Conservation (phyloP, 805 yeast genomes). For the Vanderwaltozyma verrucispora region DNA sequence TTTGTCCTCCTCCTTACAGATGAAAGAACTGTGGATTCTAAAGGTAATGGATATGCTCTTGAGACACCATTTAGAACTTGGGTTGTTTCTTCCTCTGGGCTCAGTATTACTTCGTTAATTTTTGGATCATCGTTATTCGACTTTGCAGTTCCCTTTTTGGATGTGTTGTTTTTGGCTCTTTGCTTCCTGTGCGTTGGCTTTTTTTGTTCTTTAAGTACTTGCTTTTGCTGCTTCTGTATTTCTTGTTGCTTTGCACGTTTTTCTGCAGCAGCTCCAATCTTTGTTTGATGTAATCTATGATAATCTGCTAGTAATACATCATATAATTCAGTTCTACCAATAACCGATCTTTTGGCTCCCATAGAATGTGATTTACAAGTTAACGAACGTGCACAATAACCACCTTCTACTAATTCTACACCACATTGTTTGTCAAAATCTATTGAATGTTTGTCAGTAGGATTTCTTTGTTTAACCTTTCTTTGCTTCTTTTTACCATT, state of each 20-base stretch:
- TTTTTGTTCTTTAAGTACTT: constrained; percentile 20
- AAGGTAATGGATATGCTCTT: constrained; percentile 69
- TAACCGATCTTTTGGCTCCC: constrained; percentile 96
- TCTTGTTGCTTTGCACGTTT: constrained; percentile 64
- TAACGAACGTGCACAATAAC: constrained; percentile 86
- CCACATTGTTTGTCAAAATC: constrained; percentile 95
- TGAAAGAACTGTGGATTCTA: constrained; percentile 62
- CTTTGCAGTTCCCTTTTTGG: constrained; percentile 5
- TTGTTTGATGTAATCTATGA: constrained; percentile 88
- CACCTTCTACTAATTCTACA: constrained; percentile 88
- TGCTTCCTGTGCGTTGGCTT: constrained; percentile 28
- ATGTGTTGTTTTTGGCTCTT: constrained; percentile 9
- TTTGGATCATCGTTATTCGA: constrained; percentile 1
- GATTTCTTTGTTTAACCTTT: constrained; percentile 44
- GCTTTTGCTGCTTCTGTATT: constrained; percentile 24
- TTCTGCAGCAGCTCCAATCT: constrained; percentile 70
- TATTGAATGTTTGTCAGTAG: constrained; percentile 58
- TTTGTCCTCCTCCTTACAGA: constrained; percentile 63
- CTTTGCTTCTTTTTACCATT: constrained; percentile 21
- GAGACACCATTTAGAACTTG: constrained; percentile 85
- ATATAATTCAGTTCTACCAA: constrained; percentile 87
- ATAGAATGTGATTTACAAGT: constrained; percentile 97
- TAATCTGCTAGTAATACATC: constrained; percentile 80
- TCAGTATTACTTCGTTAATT: constrained; percentile 32
- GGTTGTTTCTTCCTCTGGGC: constrained; percentile 88